A percentile compares a stretch with the other conserved stretches of the same genome.
Evolutionary conservation across 1,139 yeast species (phyloP).

Genomic region (Entelexis paramagnoliae): DNA sequence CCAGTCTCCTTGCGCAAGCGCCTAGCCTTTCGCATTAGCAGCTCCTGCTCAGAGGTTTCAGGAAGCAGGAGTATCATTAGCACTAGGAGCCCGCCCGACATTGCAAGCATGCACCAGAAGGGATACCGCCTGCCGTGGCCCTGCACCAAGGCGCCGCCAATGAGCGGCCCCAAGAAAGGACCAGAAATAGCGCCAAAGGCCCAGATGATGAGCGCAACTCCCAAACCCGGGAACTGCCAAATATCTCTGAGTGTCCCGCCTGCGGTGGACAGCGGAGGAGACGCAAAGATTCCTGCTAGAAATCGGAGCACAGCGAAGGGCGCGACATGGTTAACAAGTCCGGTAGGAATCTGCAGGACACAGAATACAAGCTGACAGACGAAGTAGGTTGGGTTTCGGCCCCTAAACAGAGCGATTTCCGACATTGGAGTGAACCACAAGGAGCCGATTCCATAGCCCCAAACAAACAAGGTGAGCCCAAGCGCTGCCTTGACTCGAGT

Average conservation of each 20-base stretch:
- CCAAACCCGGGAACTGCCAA: slow-evolving; percentile 19
- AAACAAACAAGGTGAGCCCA: slow-evolving; percentile 43
- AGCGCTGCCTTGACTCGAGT: slow-evolving; percentile 39
- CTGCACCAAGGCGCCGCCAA: slow-evolving; percentile 47
- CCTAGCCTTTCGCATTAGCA: slow-evolving; percentile 41
- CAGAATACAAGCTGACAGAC: slow-evolving; percentile 42
- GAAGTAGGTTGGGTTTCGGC: slow-evolving; percentile 43
- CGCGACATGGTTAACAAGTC: slow-evolving; percentile 42
- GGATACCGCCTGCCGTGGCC: slow-evolving; percentile 34
- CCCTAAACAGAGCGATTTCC: slow-evolving; percentile 38
- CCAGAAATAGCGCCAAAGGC: slow-evolving; percentile 49
- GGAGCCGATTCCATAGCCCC: slow-evolving; percentile 49
- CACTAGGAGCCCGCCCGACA: slow-evolving; percentile 35
- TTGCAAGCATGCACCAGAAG: slow-evolving; percentile 40
- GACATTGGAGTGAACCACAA: slow-evolving; percentile 43
- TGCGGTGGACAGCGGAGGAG: slow-evolving; percentile 80
- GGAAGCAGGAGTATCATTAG: slow-evolving; percentile 38
- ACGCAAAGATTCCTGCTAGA: slow-evolving; percentile 68
- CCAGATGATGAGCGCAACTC: slow-evolving; percentile 36
- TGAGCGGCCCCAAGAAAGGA: slow-evolving; percentile 55
- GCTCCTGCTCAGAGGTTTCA: slow-evolving; percentile 42
- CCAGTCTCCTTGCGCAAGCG: slow-evolving; percentile 42
- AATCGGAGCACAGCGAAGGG: slow-evolving; percentile 54
- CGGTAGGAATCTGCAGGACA: slow-evolving; percentile 44
- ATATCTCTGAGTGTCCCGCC: slow-evolving; percentile 75